These are phyloP conservation scores for Cercospora zeina DNA, from an alignment of 2,329 filamentous ascomycete species.

Conservation along the genomic window DNA sequence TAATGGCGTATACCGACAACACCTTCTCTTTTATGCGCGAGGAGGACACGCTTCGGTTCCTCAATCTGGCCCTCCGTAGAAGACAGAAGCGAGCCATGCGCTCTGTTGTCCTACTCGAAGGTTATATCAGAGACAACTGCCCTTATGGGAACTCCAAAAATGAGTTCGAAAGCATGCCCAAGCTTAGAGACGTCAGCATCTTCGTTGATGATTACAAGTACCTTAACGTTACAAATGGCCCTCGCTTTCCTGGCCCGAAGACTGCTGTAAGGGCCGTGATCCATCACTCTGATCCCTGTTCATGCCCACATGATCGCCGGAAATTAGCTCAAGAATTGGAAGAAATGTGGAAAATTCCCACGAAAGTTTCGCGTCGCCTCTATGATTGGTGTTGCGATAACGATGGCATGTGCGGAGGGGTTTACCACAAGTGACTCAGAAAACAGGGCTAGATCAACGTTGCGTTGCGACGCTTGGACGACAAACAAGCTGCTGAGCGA, in stretches of 20 bases:
- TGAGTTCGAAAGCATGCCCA: background rate
- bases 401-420: background rate
- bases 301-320: background rate
- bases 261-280: background rate
- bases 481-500: background rate
- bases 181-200: background rate
- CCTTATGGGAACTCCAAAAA: background rate
- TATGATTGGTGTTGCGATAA: background rate
- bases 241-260: background rate
- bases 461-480: background rate
- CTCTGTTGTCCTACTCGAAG: background rate
- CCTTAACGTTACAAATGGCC: fast-evolving
- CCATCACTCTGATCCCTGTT: background rate
- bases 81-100: background rate
- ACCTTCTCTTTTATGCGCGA: background rate
- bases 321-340: background rate
- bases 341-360: background rate
- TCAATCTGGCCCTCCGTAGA: background rate
- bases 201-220: background rate
- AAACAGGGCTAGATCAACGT: background rate
- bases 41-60: background rate
- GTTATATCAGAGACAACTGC: background rate
- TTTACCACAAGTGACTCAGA: background rate
- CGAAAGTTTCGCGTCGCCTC: background rate
- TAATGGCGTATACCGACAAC: background rate